Evolutionary conservation across 352 stramenopile species (phyloP).

Genomic region (Phytophthora hibernalis): DNA sequence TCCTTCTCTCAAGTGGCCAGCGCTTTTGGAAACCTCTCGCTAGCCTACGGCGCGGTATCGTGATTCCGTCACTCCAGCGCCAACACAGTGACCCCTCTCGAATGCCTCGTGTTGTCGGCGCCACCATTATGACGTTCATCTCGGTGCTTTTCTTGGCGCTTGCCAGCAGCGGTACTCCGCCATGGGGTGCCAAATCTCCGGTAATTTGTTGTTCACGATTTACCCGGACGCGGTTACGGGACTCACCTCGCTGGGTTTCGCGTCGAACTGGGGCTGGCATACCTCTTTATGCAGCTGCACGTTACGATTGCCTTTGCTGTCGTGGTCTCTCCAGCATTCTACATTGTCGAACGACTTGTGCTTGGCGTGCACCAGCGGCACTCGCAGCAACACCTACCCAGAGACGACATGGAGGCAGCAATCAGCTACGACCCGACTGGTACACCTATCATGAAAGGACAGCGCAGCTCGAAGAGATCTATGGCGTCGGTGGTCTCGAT

Average conservation of each 20-base stretch:
- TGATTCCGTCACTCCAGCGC: conserved; percentile 58
- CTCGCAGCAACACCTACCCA: conserved; percentile 5
- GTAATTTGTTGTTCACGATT: conserved; percentile 76
- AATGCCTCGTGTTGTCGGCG: conserved; percentile 48
- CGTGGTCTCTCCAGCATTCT: conserved; percentile 22
- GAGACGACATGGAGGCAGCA: conserved; percentile 17
- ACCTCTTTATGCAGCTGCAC: conserved; percentile 49
- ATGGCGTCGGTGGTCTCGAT: conserved; percentile 38
- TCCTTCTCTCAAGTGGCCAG: conserved; percentile 51
- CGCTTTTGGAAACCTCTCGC: conserved; percentile 59
- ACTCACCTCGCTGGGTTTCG: conserved; percentile 4
- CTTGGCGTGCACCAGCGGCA: neutral
- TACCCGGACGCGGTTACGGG: conserved; percentile 45
- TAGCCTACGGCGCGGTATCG: conserved; percentile 62
- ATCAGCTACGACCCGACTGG: conserved; percentile 13
- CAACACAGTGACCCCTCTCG: conserved; percentile 46
- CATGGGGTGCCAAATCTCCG: conserved; percentile 70
- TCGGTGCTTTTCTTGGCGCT: conserved; percentile 47
- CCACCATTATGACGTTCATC: conserved; percentile 40
- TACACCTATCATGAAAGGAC: conserved; percentile 17
- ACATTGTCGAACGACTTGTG: neutral
- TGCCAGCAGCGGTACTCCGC: conserved; percentile 48
- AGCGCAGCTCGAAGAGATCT: conserved; percentile 33
- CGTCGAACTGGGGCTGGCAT: conserved; percentile 38
- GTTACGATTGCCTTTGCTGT: conserved; percentile 49